Evolutionary conservation across 139 green algal genomes (phyloP), one percentile per base, ranked within the genome.

Genomic region (Chlorella vulgaris): DNA sequence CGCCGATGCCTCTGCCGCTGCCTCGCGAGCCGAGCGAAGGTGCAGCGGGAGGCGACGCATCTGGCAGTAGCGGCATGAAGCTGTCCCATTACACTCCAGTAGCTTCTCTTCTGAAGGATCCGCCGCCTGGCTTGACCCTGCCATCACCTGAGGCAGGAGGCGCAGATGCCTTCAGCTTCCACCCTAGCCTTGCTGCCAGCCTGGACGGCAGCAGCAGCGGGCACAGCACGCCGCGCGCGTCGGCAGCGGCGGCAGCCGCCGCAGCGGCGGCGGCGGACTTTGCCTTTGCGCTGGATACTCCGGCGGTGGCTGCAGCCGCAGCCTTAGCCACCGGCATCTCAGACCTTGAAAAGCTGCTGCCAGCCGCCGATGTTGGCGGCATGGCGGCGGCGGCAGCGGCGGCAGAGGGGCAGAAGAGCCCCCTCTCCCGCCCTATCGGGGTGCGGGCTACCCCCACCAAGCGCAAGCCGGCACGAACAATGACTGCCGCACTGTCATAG

Each of bases 381-480:
- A 36, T 4, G 8, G 70, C 31, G 1, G 36, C 43, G 15, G 43
- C 43, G 24, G 43, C n/a, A 1, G 55, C 55, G 3, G 74, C 53
- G 26, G 51, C 22, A 22, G 55, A 26, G 38, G 36, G 4, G 74
- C 74, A 31, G 36, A 21, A 10, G 42, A n/a, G 15, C 13, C 47
- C 47, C 47, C 10, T 24, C 47, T 58, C 47, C 47, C 47, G 36
- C 2, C 40, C 26, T 7, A 3, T 4, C 40, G 28, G 42, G n/a
- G 74, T 70, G 39, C 61, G 50, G 0, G n/a, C 58, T 39, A 80
- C 74, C 1, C 74, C 74, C 39, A 80, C 74, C 74, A 80, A 80
- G 58, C 55, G 74, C 38, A 80, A 80, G 39, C 74, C 74, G n/a
- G 47, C 31, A n/a, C 74, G 74, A 35, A 80, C 74, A 0, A 80